These are phyloP conservation scores for Fistulifera pelliculosa DNA, from an alignment of 108 stramenopile species.

Conservation along the genomic window DNA sequence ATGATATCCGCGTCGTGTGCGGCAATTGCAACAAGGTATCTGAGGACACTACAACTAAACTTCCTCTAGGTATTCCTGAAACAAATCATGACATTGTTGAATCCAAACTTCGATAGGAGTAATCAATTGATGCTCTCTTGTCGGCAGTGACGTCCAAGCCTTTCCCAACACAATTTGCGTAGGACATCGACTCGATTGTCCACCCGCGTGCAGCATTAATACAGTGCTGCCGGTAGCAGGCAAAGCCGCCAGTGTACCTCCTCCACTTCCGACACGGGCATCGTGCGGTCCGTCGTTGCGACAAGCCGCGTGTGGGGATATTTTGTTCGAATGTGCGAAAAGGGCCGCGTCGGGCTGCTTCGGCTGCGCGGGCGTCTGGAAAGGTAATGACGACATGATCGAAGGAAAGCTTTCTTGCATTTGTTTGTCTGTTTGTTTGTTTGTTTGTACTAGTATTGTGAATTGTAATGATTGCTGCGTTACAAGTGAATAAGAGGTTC, in stretches of 20 bases:
- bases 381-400: constrained; percentile 43
- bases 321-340: background rate
- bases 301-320: constrained; percentile 21
- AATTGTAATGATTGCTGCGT: no score
- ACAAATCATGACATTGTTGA: constrained; percentile 24
- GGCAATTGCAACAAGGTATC: constrained; percentile 48
- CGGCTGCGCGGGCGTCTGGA: constrained; percentile 33
- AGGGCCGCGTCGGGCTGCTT: constrained; percentile 19
- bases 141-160: constrained; percentile 67
- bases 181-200: constrained; percentile 71
- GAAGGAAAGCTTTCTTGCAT: constrained; percentile 24
- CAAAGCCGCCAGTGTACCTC: constrained; percentile 69
- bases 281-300: constrained; percentile 61
- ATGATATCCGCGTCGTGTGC: background rate
- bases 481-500: no score
- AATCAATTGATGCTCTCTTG: constrained; percentile 5
- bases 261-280: constrained; percentile 60
- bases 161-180: constrained; percentile 75
- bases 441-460: no score
- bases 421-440: no score
- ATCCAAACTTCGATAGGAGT: constrained; percentile 56
- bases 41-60: constrained; percentile 53
- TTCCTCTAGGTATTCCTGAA: constrained; percentile 41
- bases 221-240: constrained; percentile 14
- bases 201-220: constrained; percentile 69